Percentiles rank a stretch among this genome's conserved stretches.
Conservation (phyloP, 257 asterid genomes). For the Coffea canephora region DNA sequence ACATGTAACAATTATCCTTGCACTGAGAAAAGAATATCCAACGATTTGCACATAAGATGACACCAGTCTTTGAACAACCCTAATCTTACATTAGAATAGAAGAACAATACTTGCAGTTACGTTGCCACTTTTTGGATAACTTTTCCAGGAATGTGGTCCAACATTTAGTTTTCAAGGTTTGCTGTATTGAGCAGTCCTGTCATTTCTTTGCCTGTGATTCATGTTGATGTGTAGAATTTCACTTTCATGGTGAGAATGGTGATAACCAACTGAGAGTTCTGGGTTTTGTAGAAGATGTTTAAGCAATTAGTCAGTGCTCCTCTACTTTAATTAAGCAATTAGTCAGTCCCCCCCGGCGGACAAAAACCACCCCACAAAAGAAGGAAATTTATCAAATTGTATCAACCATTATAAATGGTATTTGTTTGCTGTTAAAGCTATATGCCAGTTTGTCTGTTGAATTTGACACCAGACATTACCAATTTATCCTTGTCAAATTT, state of each 20-base stretch:
- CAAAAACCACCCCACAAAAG: too few relatives aligned
- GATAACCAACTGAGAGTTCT: neutral
- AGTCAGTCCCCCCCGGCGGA: too few relatives aligned
- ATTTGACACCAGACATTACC: conserved; percentile 11
- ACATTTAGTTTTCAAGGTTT: too few relatives aligned
- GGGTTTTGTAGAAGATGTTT: too few relatives aligned
- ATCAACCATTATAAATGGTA: neutral
- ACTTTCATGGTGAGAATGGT: neutral
- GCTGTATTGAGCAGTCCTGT: neutral
- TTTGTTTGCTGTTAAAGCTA: neutral
- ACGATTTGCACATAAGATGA: too few relatives aligned
- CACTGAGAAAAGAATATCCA: neutral
- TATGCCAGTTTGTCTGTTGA: neutral
- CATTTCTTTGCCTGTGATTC: neutral
- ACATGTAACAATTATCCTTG: neutral
- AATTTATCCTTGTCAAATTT: neutral
- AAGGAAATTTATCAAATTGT: neutral
- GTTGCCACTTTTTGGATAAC: neutral
- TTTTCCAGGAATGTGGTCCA: neutral
- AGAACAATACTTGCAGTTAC: too few relatives aligned
- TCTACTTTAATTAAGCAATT: too few relatives aligned
- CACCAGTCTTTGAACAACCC: neutral
- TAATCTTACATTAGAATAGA: neutral
- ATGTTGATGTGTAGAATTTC: neutral
- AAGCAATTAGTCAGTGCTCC: too few relatives aligned